phyloP scores from a whole-genome alignment of 2,329 filamentous ascomycete species.

The Leptoxyphium fumago region DNA sequence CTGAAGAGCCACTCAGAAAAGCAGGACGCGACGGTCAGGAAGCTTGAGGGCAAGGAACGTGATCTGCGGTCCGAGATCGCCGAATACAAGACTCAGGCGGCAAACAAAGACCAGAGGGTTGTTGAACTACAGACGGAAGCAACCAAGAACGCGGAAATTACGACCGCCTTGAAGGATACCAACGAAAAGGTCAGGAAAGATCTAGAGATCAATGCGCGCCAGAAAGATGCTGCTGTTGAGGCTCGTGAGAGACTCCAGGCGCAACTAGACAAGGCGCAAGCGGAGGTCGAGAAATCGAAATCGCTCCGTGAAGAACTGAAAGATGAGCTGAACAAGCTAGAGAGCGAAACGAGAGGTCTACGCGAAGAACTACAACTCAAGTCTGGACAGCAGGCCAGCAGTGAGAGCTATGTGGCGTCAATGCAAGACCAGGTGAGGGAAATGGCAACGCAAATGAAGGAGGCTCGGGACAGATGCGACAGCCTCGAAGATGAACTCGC shows the following conservation, averaged over 20 bases:
- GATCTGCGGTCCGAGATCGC: constrained; percentile 64
- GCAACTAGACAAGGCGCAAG: constrained; percentile 57
- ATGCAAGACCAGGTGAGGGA: constrained; percentile 90
- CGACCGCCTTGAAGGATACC: constrained; percentile 64
- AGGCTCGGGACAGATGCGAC: constrained; percentile 67
- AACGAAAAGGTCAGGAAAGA: constrained; percentile 61
- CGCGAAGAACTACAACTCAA: constrained; percentile 75
- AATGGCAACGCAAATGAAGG: constrained; percentile 80
- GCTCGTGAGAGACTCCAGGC: constrained; percentile 54
- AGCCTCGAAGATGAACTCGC: constrained; percentile 81
- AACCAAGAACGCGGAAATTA: constrained; percentile 54
- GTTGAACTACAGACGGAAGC: constrained; percentile 66
- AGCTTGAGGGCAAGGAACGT: constrained; percentile 69
- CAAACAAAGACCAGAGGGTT: constrained; percentile 65
- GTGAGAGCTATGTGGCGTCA: constrained; percentile 72
- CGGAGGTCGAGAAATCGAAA: constrained; percentile 46
- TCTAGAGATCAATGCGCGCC: constrained; percentile 59
- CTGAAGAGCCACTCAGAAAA: constrained; percentile 59
- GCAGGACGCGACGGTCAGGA: constrained; percentile 49
- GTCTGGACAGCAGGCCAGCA: constrained; percentile 68
- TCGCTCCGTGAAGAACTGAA: constrained; percentile 59
- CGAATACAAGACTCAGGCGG: constrained; percentile 51
- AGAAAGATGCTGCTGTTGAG: constrained; percentile 64
- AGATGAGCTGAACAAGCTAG: constrained; percentile 53
- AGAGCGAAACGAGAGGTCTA: constrained; percentile 50